Conservation (phyloP, 352 stramenopile species). For the Peronospora farinosa region DNA sequence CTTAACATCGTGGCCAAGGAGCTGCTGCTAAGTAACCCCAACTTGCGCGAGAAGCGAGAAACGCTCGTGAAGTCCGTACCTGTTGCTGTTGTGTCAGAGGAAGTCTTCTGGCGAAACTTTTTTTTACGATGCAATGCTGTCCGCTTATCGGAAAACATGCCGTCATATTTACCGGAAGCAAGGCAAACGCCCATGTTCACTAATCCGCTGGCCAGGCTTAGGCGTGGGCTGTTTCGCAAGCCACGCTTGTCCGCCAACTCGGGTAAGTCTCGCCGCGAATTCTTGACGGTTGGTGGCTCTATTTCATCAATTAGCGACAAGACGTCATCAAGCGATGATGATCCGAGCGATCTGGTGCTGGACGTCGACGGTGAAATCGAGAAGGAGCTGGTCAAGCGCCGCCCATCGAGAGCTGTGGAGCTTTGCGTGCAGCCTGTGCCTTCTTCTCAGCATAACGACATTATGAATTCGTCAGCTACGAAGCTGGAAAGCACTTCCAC, state of each 20-base stretch:
- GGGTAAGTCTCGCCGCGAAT: slow-evolving; percentile 31
- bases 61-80: slow-evolving; percentile 34
- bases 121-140: slow-evolving; percentile 64
- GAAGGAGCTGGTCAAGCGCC: slow-evolving; percentile 50
- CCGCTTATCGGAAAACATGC: slow-evolving; percentile 28
- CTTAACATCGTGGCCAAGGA: slow-evolving; percentile 44
- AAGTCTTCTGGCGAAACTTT: slow-evolving; percentile 66
- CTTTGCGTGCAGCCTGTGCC: slow-evolving; percentile 9
- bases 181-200: slow-evolving; percentile 5
- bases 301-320: slow-evolving; percentile 30
- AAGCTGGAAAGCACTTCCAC: slow-evolving; percentile 9
- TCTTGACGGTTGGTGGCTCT: slow-evolving; percentile 23
- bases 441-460: slow-evolving; percentile 9
- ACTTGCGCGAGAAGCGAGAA: slow-evolving; percentile 53
- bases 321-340: slow-evolving; percentile 22
- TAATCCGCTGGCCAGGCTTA: slow-evolving; percentile 43
- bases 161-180: slow-evolving; percentile 50
- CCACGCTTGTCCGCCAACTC: slow-evolving; percentile 32
- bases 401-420: slow-evolving; percentile 42
- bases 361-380: slow-evolving; percentile 73
- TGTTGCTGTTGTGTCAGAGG: slow-evolving; percentile 38
- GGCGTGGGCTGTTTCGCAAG: slow-evolving; percentile 41
- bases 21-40: slow-evolving; percentile 50
- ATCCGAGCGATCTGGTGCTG: slow-evolving; percentile 52
- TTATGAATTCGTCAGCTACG: slow-evolving; percentile 5